phyloP scores from a whole-genome alignment of 805 yeast species.

The Candida nemodendra region DNA sequence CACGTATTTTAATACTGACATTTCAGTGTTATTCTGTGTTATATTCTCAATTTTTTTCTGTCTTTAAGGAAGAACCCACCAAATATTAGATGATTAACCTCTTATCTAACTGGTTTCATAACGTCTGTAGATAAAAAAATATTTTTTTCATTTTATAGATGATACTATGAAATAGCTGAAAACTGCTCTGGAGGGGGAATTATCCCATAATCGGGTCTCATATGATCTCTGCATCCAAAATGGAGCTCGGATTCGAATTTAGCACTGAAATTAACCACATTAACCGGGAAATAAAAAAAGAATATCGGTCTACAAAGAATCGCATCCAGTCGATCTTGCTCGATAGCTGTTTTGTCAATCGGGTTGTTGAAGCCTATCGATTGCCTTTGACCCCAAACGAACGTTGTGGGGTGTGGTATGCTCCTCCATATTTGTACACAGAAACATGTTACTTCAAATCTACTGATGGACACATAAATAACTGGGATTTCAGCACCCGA shows the following conservation, averaged over 20 bases:
- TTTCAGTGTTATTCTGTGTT: no score
- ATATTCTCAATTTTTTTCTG: no score
- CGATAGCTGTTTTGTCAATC: conserved; percentile 54
- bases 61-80: no score
- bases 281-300: conserved; percentile 45
- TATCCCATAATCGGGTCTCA: no score
- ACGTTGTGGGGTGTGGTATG: conserved; percentile 87
- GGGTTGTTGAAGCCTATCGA: conserved; percentile 36
- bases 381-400: conserved; percentile 67
- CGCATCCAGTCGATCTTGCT: conserved; percentile 69
- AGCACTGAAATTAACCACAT: conserved; percentile 18
- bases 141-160: no score
- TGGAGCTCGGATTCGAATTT: no score
- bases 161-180: no score
- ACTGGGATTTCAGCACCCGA: conserved; percentile 76
- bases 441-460: conserved; percentile 77
- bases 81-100: no score
- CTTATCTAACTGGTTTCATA: no score
- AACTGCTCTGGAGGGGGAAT: no score
- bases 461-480: conserved; percentile 84
- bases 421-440: conserved; percentile 39
- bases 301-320: conserved; percentile 51
- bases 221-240: no score
- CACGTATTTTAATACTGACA: conserved; percentile 38
- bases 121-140: no score